Evolutionary conservation across 208 protist genomes (phyloP), one percentile per base, ranked within the genome.

Genomic region (Naegleria fowleri): DNA sequence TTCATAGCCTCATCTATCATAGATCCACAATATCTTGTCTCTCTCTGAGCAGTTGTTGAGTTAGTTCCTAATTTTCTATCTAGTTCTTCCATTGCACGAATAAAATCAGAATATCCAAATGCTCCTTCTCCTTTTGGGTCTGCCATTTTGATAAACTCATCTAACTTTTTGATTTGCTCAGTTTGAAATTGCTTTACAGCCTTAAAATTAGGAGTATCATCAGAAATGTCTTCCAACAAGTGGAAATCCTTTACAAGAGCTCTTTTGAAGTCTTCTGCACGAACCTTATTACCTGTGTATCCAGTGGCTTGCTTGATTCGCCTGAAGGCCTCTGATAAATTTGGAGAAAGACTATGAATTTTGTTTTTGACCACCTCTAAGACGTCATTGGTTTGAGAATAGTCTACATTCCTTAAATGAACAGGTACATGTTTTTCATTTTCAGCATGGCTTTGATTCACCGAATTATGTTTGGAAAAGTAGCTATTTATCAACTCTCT

Each of bases 171-270:
- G 6, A 40, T 48, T 87, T 87, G 83, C 29, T 87, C 22, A 40
- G 40, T 38, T 87, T 87, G 83, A 51, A 51, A 87, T 1, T 51
- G 15, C 52, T 38, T 9, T n/a, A 87, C 40, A 11, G 15, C 83
- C 52, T 25, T 29, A n/a, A 40, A 36, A 22, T 87, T 38, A 52
- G 33, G 40, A 36, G 38, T 36, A n/a, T 87, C 41, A 13, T 13
- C 29, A n/a, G 41, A 13, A 22, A 33, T 15, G 15, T 51, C 83
- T 3, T 87, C 83, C 6, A 87, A 52, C 38, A 87, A 87, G 29
- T 87, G 83, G 15, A 87, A 87, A 36, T 87, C 83, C 33, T 87
- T 87, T 15, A 87, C 43, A 52, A 87, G 29, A 4, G 83, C 83
- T n/a, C 29, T 4, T 87, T 87, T 87, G 15, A 87, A 87, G 5